phyloP scores from a whole-genome alignment of 1,139 yeast genomes.

The Sugiyamaella paludigena region DNA sequence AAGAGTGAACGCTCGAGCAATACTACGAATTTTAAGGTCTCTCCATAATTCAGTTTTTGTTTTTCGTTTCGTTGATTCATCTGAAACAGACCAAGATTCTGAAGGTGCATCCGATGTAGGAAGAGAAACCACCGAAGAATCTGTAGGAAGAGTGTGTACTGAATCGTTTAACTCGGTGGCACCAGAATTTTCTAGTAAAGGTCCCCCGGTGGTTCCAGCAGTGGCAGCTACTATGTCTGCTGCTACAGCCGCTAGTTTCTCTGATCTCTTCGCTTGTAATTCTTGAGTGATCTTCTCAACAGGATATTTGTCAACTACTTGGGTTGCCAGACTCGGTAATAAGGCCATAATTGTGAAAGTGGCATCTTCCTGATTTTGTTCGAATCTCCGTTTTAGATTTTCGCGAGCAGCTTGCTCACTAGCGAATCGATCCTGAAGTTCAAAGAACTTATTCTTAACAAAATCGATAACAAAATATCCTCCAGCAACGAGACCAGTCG shows the following conservation, averaged over 20 bases:
- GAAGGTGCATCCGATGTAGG: too few species aligned
- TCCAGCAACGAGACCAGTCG: slow-evolving; percentile 58
- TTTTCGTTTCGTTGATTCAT: slow-evolving; percentile 24
- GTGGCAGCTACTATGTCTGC: slow-evolving; percentile 15
- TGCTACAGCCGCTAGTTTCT: slow-evolving; percentile 26
- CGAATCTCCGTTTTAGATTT: slow-evolving; percentile 61
- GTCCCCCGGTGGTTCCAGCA: slow-evolving; percentile 6
- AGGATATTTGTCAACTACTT: slow-evolving; percentile 60
- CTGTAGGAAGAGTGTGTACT: slow-evolving; percentile 19
- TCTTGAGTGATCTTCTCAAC: slow-evolving; percentile 75
- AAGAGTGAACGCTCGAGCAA: slow-evolving; percentile 71
- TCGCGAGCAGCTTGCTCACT: slow-evolving; percentile 79
- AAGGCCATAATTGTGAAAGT: slow-evolving; percentile 80
- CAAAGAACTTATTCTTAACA: slow-evolving; percentile 57
- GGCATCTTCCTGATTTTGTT: slow-evolving; percentile 91
- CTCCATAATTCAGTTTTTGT: slow-evolving; percentile 82
- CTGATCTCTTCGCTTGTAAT: slow-evolving; percentile 57
- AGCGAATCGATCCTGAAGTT: slow-evolving; percentile 64
- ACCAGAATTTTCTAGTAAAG: slow-evolving; percentile 4
- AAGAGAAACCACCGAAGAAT: neutral
- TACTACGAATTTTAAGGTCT: slow-evolving; percentile 69
- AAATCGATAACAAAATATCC: slow-evolving; percentile 60
- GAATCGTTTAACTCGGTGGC: slow-evolving; percentile 16
- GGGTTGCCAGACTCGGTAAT: slow-evolving; percentile 70
- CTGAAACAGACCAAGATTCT: too few species aligned